Percentiles rank a stretch among this genome's conserved stretches.
Evolutionary conservation across 305 asterid species (phyloP).

Genomic region (Petunia hybrid): DNA sequence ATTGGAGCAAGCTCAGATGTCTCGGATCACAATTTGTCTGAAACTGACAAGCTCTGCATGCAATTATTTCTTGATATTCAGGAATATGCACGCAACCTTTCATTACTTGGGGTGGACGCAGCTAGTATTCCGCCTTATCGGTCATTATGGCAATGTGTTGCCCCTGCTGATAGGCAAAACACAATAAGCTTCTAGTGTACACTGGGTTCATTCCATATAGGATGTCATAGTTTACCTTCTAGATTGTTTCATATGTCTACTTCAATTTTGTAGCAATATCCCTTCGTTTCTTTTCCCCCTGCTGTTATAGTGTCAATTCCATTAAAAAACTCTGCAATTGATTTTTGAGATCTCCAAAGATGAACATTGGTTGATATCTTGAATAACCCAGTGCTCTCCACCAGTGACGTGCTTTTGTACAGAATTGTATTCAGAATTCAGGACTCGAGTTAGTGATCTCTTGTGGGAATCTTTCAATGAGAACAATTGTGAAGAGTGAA

Average conservation of each 20-base stretch:
- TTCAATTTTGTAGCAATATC: background rate
- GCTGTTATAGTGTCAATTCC: background rate
- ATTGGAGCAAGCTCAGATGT: constrained; percentile 97
- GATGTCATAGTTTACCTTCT: background rate
- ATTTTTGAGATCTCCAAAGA: background rate
- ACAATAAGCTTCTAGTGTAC: constrained; percentile 56
- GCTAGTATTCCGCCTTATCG: constrained; percentile 68
- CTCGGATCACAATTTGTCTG: constrained; percentile 81
- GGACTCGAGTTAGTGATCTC: too few species aligned
- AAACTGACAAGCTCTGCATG: constrained; percentile 93
- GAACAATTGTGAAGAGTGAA: too few species aligned
- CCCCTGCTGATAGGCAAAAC: constrained; percentile 80
- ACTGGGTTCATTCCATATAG: background rate
- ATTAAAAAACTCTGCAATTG: background rate
- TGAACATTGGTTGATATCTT: background rate
- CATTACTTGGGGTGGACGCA: constrained; percentile 70
- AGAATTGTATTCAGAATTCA: too few species aligned
- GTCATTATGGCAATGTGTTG: constrained; percentile 90
- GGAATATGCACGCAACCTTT: constrained; percentile 92
- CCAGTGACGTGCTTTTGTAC: too few species aligned
- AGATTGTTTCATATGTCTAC: background rate
- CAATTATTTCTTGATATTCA: constrained; percentile 95
- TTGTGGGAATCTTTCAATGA: too few species aligned
- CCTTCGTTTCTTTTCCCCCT: background rate
- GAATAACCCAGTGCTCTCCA: background rate